phyloP scores from a whole-genome alignment of 2,329 filamentous ascomycete species.

The Pyrenophora tritici-repentis region DNA sequence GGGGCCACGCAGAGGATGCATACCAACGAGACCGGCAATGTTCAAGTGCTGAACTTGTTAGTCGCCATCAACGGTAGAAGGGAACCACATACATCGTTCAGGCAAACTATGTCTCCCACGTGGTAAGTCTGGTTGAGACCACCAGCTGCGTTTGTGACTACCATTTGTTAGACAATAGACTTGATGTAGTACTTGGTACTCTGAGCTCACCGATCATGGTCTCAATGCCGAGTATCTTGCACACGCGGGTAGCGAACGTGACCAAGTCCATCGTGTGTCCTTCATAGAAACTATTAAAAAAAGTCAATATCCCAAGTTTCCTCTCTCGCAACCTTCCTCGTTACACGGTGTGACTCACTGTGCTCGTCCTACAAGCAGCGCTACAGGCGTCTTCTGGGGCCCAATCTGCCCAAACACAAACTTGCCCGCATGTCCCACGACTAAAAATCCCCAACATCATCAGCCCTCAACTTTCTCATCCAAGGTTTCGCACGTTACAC shows the following conservation, averaged over 20 bases:
- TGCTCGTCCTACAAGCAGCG: slow-evolving; percentile 67
- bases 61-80: not conserved
- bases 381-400: slow-evolving; percentile 58
- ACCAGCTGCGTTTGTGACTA: slow-evolving; percentile 70
- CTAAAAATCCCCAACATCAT: slow-evolving; percentile 27
- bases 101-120: slow-evolving; percentile 67
- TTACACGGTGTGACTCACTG: slow-evolving; percentile 57
- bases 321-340: not conserved
- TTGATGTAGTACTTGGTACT: not conserved
- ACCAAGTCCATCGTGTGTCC: slow-evolving; percentile 66
- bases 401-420: slow-evolving; percentile 67
- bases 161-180: slow-evolving; percentile 19
- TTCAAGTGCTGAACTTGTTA: slow-evolving; percentile 61
- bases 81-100: slow-evolving; percentile 62
- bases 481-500: too few relatives aligned
- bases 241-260: slow-evolving; percentile 68
- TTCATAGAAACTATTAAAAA: slow-evolving; percentile 64
- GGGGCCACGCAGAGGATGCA: slow-evolving; percentile 65
- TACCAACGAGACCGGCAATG: slow-evolving; percentile 64
- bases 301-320: slow-evolving; percentile 13
- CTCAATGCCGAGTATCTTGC: slow-evolving; percentile 65
- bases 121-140: slow-evolving; percentile 67
- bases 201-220: slow-evolving; percentile 59
- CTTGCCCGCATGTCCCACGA: slow-evolving; percentile 67
- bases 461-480: too few relatives aligned